Evolutionary conservation across 805 yeast genomes (phyloP).

Genomic region (Cyberlindnera xylosilytica): DNA sequence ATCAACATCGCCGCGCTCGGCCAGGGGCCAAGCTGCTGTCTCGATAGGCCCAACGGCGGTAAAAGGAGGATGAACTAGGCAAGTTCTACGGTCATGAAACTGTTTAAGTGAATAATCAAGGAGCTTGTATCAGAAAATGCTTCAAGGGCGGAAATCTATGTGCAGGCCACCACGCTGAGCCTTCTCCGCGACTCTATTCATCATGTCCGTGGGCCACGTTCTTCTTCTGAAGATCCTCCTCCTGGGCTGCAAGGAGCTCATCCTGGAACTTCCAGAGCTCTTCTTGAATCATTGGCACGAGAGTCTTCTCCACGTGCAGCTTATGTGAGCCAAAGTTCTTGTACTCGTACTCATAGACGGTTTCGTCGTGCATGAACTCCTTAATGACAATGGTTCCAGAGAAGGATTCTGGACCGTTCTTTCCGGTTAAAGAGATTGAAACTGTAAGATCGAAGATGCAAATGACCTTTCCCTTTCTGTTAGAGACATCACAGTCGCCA

Average conservation of each 20-base stretch:
- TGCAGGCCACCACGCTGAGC: too few species aligned
- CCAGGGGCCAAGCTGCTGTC: too few species aligned
- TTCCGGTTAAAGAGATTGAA: constrained; percentile 42
- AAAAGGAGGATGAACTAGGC: too few species aligned
- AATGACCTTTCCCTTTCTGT: constrained; percentile 76
- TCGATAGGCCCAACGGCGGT: too few species aligned
- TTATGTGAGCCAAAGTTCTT: constrained; percentile 38
- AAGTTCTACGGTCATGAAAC: too few species aligned
- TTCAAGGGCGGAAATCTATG: too few species aligned
- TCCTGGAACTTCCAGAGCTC: constrained; percentile 57
- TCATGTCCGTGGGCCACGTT: constrained; percentile 15
- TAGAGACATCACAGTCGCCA: constrained; percentile 83
- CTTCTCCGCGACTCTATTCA: too few species aligned
- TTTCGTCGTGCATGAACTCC: constrained; percentile 78
- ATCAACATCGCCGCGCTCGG: too few species aligned
- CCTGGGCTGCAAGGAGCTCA: constrained; percentile 60
- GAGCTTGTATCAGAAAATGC: too few species aligned
- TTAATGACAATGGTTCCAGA: constrained; percentile 49
- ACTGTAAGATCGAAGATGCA: constrained; percentile 70
- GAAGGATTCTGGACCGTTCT: constrained; percentile 35
- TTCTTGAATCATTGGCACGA: constrained; percentile 49
- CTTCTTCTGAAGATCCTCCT: constrained; percentile 53
- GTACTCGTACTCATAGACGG: constrained; percentile 59
- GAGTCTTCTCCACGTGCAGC: constrained; percentile 37
- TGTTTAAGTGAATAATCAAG: too few species aligned